These are phyloP conservation scores for Pseudognaphalium luteoalbum DNA, from an alignment of 129 eudicot species.

Conservation along the genomic window DNA sequence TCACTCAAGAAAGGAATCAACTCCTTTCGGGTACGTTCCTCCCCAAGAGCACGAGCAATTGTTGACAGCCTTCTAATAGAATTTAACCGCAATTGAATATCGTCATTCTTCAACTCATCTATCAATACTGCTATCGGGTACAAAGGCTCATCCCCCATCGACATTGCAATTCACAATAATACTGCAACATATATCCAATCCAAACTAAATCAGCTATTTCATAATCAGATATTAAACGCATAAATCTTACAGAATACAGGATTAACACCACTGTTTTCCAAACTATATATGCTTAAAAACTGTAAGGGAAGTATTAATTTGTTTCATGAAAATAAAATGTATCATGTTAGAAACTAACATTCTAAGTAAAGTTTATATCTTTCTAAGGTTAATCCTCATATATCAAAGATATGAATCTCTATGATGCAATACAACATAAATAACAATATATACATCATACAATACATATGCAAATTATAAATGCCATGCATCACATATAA, in stretches of 20 bases:
- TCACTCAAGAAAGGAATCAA: constrained; percentile 82
- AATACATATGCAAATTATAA: background rate
- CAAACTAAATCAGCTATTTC: constrained; percentile 20
- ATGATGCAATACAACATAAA: background rate
- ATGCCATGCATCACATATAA: background rate
- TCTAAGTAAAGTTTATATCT: background rate
- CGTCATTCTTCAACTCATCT: constrained; percentile 89
- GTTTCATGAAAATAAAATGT: background rate
- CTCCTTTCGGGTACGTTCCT: constrained; percentile 84
- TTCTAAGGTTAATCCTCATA: constrained; percentile 1
- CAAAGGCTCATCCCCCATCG: constrained; percentile 84
- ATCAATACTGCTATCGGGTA: constrained; percentile 90
- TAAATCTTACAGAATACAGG: background rate
- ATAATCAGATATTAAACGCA: constrained; percentile 10
- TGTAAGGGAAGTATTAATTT: background rate
- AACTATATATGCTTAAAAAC: background rate
- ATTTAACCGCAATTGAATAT: constrained; percentile 79
- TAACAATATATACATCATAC: background rate
- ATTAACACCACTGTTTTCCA: background rate
- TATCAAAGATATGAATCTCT: constrained; percentile 11
- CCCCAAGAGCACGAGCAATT: constrained; percentile 90
- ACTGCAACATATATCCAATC: constrained; percentile 18
- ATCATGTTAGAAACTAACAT: background rate
- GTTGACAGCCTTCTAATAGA: constrained; percentile 80
- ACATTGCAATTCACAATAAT: constrained; percentile 44